Base-by-base conservation (phyloP, 2,329 filamentous ascomycete genomes). In the Leptographium flavum region DNA sequence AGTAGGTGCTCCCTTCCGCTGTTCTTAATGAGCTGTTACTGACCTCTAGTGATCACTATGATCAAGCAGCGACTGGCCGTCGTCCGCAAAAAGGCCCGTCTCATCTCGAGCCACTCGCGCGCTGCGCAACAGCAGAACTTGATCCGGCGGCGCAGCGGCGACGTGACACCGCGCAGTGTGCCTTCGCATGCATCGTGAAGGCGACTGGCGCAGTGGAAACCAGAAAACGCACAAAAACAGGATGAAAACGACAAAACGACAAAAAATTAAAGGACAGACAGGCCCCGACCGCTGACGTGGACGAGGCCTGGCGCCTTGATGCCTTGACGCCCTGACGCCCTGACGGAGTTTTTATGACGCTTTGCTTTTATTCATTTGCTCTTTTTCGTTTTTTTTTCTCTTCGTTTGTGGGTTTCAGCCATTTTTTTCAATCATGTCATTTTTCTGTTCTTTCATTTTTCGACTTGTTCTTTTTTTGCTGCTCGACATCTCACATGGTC, bases 11-110 rank as follows among this genome's bases (percentile, higher is more conserved):
- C 15, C 33, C 39, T 46, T 41, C 38, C 42, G 27, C 32, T 45
- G 5, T 21, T 13, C 13, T 17, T 25, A 8, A 38, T 33, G 3
- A 9, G 21, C 19, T 3, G 13, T 13, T 33, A 21, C 21, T 54
- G 62, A 51, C 65, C 53, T 13, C 17, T 38, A 79, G 76, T 81
- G 68, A 76, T 80, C 47, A 63, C 69, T 45, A 80, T 81, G 76
- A 74, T 80, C 50, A 69, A 65, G 22, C 61, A 62, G n/a, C 69
- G 77, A 47, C 66, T 81, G 4, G 56, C 61, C 19, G 65, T 67
- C 19, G 71, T 81, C 41, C 71, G 70, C 45, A 76, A 76, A 61
- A 80, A 79, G 63, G 68, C 74, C 55, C 70, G 68, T 39, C 68
- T 76, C 57, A 80, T 81, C 57, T 73, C 70, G 15, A 74, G 74